Percentiles rank a stretch among this genome's conserved stretches.
Evolutionary conservation across 352 stramenopile genomes (phyloP).

Genomic region (Phytophthora multivora): DNA sequence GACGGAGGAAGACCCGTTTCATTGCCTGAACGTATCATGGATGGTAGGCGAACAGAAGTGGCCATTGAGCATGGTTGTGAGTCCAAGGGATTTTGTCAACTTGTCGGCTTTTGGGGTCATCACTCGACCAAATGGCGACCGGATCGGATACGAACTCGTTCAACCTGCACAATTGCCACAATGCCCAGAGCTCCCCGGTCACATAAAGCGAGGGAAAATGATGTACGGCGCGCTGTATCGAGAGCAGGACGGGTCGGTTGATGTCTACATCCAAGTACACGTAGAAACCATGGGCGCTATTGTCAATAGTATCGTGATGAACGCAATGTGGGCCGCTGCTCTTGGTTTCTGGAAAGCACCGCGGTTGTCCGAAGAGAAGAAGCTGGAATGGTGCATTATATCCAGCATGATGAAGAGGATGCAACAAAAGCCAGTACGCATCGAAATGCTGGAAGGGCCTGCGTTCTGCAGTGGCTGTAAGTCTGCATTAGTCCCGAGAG

Average conservation of each 20-base stretch:
- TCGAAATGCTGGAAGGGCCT: not conserved
- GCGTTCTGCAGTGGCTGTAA: constrained; percentile 7
- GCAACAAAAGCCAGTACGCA: not conserved
- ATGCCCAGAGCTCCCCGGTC: constrained; percentile 7
- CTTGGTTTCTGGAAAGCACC: constrained; percentile 25
- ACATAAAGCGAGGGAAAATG: constrained; percentile 23
- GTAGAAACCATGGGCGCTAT: constrained; percentile 20
- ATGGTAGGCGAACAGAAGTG: constrained; percentile 43
- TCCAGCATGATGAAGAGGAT: constrained; percentile 9
- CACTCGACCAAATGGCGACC: constrained; percentile 22
- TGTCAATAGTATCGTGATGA: constrained; percentile 16
- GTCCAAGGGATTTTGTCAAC: constrained; percentile 60
- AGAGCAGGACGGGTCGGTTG: constrained; percentile 18
- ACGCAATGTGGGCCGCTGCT: constrained; percentile 13
- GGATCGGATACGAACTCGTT: constrained; percentile 54
- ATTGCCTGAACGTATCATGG: constrained; percentile 52
- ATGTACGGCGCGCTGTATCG: constrained; percentile 29
- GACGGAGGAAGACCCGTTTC: constrained; percentile 51
- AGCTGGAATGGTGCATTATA: constrained; percentile 31
- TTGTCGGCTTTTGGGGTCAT: constrained; percentile 47
- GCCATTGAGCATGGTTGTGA: constrained; percentile 34
- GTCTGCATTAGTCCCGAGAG: not conserved
- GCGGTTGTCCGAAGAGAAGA: constrained; percentile 21
- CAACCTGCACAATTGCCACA: constrained; percentile 46
- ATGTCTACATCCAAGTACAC: constrained; percentile 28